These are phyloP conservation scores for Mortierella sp. DNA, from an alignment of 371 early-diverging fungal species.

Conservation along the genomic window DNA sequence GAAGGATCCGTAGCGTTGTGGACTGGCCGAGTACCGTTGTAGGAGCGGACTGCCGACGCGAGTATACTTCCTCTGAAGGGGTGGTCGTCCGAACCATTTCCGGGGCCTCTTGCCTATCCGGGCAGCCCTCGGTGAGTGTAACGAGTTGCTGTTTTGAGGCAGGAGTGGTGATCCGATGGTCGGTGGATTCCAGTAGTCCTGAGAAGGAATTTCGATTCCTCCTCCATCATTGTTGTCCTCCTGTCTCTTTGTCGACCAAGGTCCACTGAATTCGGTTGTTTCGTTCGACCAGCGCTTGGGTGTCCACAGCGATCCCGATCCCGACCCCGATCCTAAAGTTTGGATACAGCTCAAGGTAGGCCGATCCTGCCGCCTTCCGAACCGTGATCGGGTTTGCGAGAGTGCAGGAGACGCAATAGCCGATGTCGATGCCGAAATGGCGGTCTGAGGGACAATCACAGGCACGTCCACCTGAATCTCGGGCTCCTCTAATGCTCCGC, in stretches of 20 bases:
- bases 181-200: not conserved
- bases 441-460: constrained; percentile 33
- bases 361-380: constrained; percentile 1
- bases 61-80: constrained; percentile 4
- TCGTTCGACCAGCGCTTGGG: not conserved
- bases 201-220: not conserved
- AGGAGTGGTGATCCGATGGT: not conserved
- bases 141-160: not conserved
- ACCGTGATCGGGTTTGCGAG: constrained; percentile 8
- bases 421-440: not conserved
- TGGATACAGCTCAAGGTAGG: constrained; percentile 4
- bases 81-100: constrained; percentile 19
- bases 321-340: not conserved
- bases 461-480: constrained; percentile 50
- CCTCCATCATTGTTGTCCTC: not conserved
- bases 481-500: constrained; percentile 59
- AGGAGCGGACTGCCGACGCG: constrained; percentile 18
- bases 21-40: constrained; percentile 16
- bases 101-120: not conserved
- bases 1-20: constrained; percentile 31
- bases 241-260: not conserved
- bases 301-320: not conserved
- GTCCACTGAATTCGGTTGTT: not conserved
- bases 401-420: constrained; percentile 8
- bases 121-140: not conserved